These are phyloP conservation scores for Marasmius tenuissimus DNA, from an alignment of 1,284 basidiomycete species.

Conservation along the genomic window DNA sequence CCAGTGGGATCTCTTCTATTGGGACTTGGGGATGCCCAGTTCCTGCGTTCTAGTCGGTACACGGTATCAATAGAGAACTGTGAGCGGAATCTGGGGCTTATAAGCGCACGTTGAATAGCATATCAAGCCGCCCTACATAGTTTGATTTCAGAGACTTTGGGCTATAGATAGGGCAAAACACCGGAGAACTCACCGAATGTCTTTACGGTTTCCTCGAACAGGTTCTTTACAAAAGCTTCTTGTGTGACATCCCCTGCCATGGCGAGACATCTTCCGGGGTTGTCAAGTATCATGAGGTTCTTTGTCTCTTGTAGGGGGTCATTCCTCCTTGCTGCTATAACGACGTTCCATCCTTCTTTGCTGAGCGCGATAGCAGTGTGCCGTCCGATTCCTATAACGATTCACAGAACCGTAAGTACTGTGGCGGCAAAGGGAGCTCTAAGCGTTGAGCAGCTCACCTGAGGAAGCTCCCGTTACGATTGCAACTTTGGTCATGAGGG, in stretches of 20 bases:
- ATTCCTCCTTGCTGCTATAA: slow-evolving; percentile 56
- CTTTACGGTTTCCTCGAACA: slow-evolving; percentile 57
- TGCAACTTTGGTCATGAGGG: slow-evolving; percentile 5
- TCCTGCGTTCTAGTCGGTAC: slow-evolving; percentile 60
- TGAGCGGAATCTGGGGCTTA: background rate
- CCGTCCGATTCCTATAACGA: slow-evolving; percentile 32
- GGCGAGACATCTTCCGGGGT: slow-evolving; percentile 32
- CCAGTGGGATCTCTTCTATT: slow-evolving; percentile 66
- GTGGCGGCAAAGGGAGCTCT: background rate
- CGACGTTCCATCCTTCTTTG: slow-evolving; percentile 58
- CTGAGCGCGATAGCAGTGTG: slow-evolving; percentile 48
- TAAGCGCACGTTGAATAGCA: slow-evolving; percentile 78
- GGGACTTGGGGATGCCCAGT: slow-evolving; percentile 47
- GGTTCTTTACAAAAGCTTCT: slow-evolving; percentile 55
- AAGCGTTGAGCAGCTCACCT: slow-evolving; percentile 1
- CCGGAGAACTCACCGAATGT: slow-evolving; percentile 51
- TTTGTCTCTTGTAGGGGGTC: slow-evolving; percentile 62
- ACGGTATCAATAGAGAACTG: background rate
- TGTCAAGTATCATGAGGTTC: slow-evolving; percentile 40
- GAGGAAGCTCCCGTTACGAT: slow-evolving; percentile 17
- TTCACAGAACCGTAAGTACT: background rate
- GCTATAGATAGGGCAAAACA: background rate
- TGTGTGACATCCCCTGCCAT: slow-evolving; percentile 65
- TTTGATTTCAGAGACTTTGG: background rate
- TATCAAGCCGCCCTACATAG: slow-evolving; percentile 62